Conservation (phyloP, 2,329 filamentous ascomycete genomes). For the Parastagonospora avenae region DNA sequence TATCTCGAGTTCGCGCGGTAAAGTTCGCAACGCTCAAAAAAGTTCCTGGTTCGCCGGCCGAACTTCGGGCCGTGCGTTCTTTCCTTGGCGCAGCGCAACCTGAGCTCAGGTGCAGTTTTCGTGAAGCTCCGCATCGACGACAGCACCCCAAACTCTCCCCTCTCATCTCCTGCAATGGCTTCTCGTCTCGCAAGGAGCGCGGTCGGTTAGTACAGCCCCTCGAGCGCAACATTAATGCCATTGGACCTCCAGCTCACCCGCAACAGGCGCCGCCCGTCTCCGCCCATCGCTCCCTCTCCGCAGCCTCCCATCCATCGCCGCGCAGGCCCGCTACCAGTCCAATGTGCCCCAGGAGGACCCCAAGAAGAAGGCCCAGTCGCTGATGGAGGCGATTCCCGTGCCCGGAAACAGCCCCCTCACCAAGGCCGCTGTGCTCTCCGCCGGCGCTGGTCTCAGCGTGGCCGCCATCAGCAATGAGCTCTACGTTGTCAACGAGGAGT, state of each 20-base stretch:
- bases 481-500: slow-evolving; percentile 99
- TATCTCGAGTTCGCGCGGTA: background rate
- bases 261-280: slow-evolving; percentile 83
- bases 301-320: slow-evolving; percentile 74
- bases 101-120: slow-evolving; percentile 19
- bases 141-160: slow-evolving; percentile 44
- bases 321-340: slow-evolving; percentile 73
- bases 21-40: slow-evolving; percentile 22
- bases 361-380: slow-evolving; percentile 95
- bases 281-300: slow-evolving; percentile 76
- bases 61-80: slow-evolving; percentile 32
- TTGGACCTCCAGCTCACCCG: slow-evolving; percentile 46
- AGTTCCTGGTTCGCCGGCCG: slow-evolving; percentile 24
- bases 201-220: slow-evolving; percentile 72
- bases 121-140: slow-evolving; percentile 24
- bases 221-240: slow-evolving; percentile 41
- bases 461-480: slow-evolving; percentile 99
- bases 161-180: slow-evolving; percentile 77
- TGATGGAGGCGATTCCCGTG: slow-evolving; percentile 89
- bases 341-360: slow-evolving; percentile 85
- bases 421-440: slow-evolving; percentile 97
- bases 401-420: slow-evolving; percentile 91
- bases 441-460: slow-evolving; percentile 84
- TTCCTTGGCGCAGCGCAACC: slow-evolving; percentile 23
- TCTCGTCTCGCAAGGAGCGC: slow-evolving; percentile 95